phyloP scores from a whole-genome alignment of 2,329 filamentous ascomycete genomes.

The Chlorencoelia australis region DNA sequence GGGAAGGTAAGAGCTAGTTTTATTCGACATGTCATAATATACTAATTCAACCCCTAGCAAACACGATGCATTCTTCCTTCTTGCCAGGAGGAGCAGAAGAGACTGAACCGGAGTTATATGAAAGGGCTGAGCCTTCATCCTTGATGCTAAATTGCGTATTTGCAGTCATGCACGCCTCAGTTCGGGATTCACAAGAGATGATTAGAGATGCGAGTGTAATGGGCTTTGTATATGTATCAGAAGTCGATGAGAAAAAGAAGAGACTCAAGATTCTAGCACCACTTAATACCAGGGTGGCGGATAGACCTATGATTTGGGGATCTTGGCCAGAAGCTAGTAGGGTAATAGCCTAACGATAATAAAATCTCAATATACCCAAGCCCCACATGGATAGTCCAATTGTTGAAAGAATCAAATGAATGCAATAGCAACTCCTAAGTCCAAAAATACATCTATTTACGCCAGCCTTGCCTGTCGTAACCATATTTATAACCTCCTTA shows the following conservation, averaged over 20 bases:
- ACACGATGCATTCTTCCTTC: conserved; percentile 24
- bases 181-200: conserved; percentile 57
- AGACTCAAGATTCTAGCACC: conserved; percentile 76
- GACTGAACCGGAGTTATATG: conserved; percentile 36
- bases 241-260: conserved; percentile 77
- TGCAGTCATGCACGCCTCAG: conserved; percentile 70
- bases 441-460: neutral
- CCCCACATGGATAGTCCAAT: conserved; percentile 9
- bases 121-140: conserved; percentile 53
- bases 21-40: neutral
- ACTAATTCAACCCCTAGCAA: conserved; percentile 13
- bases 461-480: neutral
- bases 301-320: conserved; percentile 73
- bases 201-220: conserved; percentile 76
- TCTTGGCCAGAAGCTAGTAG: conserved; percentile 80
- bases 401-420: conserved; percentile 1
- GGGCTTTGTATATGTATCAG: conserved; percentile 87
- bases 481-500: neutral
- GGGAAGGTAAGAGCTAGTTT: conserved; percentile 40
- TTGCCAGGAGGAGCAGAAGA: conserved; percentile 26
- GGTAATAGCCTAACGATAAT: conserved; percentile 19
- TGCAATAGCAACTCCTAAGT: neutral
- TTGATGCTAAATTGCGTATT: conserved; percentile 72
- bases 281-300: conserved; percentile 69
- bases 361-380: too few relatives aligned